Percentiles rank a stretch among this genome's conserved stretches.
phyloP scores from a whole-genome alignment of 345 rosid genomes.

The Psidium friedrichsthalianum region DNA sequence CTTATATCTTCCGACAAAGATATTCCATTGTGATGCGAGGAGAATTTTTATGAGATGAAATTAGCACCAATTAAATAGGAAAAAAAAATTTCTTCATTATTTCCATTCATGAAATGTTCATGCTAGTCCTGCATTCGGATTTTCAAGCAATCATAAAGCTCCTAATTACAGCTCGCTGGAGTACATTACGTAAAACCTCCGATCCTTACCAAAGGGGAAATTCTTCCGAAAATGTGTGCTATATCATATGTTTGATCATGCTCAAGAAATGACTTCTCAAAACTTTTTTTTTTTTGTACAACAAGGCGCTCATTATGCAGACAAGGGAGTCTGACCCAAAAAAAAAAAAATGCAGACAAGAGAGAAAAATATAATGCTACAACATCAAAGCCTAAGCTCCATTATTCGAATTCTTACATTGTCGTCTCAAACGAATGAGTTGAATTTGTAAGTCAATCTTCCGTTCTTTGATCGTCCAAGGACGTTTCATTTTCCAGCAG shows the following conservation, averaged over 20 bases:
- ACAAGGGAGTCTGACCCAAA: too few relatives aligned
- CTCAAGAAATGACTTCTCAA: neutral
- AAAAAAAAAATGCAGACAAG: too few relatives aligned
- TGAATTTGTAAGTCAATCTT: constrained; percentile 13
- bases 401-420: neutral
- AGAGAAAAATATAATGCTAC: neutral
- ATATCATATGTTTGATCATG: neutral
- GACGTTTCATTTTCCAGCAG: constrained; percentile 42
- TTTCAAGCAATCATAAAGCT: neutral
- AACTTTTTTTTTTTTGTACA: neutral
- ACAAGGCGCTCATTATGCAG: neutral
- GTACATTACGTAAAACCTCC: neutral
- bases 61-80: neutral
- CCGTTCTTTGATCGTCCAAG: constrained; percentile 39
- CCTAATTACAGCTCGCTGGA: neutral
- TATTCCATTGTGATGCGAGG: neutral
- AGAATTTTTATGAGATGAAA: neutral
- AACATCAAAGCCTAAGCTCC: neutral
- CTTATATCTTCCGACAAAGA: neutral
- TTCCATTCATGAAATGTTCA: neutral
- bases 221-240: neutral
- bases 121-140: neutral
- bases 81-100: neutral
- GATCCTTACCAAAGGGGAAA: neutral
- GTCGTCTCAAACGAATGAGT: neutral